Percentiles rank a stretch among this genome's conserved stretches.
Evolutionary conservation across 1,284 basidiomycete species (phyloP).

Genomic region (Fomitopsis pinicola): DNA sequence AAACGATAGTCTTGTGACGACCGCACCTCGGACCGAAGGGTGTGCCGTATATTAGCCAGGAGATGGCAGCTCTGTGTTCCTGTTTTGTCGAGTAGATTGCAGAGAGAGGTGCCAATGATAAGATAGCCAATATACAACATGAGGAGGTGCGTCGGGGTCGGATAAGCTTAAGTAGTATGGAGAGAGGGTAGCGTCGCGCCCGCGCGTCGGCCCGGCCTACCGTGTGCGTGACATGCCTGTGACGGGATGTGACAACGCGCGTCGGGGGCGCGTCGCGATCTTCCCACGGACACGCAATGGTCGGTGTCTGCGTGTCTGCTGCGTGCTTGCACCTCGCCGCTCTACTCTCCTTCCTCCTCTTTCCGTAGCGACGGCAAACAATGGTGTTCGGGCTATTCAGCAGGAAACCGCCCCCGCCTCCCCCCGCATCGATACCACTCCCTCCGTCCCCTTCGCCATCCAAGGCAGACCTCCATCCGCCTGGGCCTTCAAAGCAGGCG

Average conservation of each 20-base stretch:
- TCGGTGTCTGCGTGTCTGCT: conserved; percentile 2
- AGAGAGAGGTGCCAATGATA: too few relatives aligned
- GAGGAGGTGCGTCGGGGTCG: too few relatives aligned
- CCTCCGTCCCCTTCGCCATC: conserved; percentile 9
- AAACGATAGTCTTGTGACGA: background rate
- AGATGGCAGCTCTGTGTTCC: background rate
- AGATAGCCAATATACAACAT: background rate
- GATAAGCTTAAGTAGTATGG: too few relatives aligned
- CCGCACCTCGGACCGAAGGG: background rate
- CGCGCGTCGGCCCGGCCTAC: background rate
- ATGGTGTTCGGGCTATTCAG: conserved; percentile 53
- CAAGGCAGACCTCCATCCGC: background rate
- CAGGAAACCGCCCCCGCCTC: conserved; percentile 28
- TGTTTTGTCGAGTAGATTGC: too few relatives aligned
- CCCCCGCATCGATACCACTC: conserved; percentile 9
- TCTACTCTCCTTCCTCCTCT: conserved; percentile 1
- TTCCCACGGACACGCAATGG: conserved; percentile 5
- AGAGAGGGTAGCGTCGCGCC: background rate
- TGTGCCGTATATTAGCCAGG: background rate
- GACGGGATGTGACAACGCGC: conserved; percentile 2
- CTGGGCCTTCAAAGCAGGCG: background rate
- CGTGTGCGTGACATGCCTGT: background rate
- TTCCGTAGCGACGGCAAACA: background rate
- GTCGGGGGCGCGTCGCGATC: conserved; percentile 4
- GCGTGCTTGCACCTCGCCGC: background rate